Evolutionary conservation across 768 basidiomycete genomes (phyloP), one percentile per base, ranked within the genome.

Genomic region (Lyophyllum shimeji): DNA sequence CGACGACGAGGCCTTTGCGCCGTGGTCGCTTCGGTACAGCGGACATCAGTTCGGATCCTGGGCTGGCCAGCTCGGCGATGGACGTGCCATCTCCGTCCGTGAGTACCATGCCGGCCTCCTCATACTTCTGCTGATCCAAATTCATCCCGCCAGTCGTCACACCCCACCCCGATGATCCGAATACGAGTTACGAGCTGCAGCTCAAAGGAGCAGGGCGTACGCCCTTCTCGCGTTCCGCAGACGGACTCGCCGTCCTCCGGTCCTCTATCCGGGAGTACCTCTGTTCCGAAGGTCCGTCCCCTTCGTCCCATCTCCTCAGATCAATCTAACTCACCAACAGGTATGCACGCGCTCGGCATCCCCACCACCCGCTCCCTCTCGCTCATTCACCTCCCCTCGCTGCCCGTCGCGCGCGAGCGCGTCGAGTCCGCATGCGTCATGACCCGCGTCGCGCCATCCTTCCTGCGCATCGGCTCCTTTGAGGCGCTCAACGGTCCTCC

Each of bases 61-160:
- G 86, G 95, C 97, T 0, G 94, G 95, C 23, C 97, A 98, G 67
- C 79, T 99, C 3, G 97, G 97, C 12, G 96, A 98, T 64, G 97
- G 97, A 0, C 81, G 97, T 17, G 96, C 97, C 0, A 91, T 93
- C n/a, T 91, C 90, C 8, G 83, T 99, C 49, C 72, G 80, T 80
- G 54, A 50, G 33, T 42, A 3, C 4, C 34, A 37, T 13, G 15
- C 15, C 29, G 29, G 50, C 46, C 49, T 17, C 45, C 13, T n/a
- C 43, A 55, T 23, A 7, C 23, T 56, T 42, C 40, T 11, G 21
- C 45, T 58, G 21, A 52, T 42, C 43, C 25, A 58, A n/a, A n/a
- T n/a, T 9, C 5, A 46, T 47, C 34, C 21, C 4, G 48, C 12
- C 57, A 93, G 91, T 92, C 54, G 85, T 86, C n/a, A 93, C 92